Evolutionary conservation across 306 rosid genomes (phyloP), one percentile per base, ranked within the genome.

Genomic region (Inga leiocalycina): DNA sequence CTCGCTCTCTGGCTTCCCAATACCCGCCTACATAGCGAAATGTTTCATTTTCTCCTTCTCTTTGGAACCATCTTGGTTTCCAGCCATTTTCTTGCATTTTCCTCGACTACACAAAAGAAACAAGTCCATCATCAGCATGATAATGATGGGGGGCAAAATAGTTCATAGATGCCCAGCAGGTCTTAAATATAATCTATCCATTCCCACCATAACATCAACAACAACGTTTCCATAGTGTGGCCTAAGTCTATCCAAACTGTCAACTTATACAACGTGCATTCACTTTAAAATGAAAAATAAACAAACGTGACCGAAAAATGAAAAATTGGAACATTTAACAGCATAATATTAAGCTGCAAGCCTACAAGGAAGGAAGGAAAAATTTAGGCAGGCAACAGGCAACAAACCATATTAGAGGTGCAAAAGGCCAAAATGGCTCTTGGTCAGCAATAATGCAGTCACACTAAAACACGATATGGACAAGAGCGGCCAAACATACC

Each of bases 61-160:
- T 86, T 64, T 83, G 79, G 77, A 96, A 96, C 99, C 99, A 96
- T 77, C 85, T 91, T 66, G 99, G 97, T 66, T 88, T 88, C 99
- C 99, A 96, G 43, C 99, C 99, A 87, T 78, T 92, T 82, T 94
- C 99, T 94, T 96, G 99, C 74, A 96, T 67, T 87, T 94, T 94
- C 86, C 97, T 90, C 15, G 99, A 91, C 99, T 96, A 87, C 13
- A 79, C 74, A 65, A 19, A 76, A 73, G 64, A 79, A 73, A 24
- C 79, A 44, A 13, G 30, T n/a, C 16, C 30, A 61, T 80, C 7
- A 73, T 61, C 39, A 72, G 70, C 15, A 59, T 19, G 46, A 6
- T 27, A 71, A 7, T 8, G 64, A n/a, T n/a, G 0, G 78, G 61
- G 34, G 15, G 4, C 30, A 10, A 20, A 24, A n/a, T 37, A 51